A percentile compares a stretch with the other conserved stretches of the same genome.
phyloP scores from a whole-genome alignment of 2,329 filamentous ascomycete species.

The Hypoxylon sp. region DNA sequence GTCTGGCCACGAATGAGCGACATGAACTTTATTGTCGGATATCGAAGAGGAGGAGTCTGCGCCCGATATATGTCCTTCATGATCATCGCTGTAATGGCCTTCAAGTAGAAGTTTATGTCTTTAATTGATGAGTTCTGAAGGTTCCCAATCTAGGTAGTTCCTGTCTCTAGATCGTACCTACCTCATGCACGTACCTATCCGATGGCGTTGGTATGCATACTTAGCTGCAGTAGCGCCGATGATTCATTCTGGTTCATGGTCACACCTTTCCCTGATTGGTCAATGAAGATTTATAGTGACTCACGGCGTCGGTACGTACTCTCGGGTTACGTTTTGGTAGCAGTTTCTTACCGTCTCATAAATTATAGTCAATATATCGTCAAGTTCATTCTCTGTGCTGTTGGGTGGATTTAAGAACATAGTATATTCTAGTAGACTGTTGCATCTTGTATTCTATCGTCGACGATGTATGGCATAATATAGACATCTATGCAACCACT shows the following conservation, averaged over 20 bases:
- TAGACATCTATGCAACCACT: constrained; percentile 33
- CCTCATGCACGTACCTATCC: neutral
- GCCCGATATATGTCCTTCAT: constrained; percentile 16
- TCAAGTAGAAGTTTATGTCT: neutral
- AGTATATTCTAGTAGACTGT: neutral
- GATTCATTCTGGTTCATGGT: constrained; percentile 48
- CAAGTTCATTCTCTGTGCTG: neutral
- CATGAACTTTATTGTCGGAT: neutral
- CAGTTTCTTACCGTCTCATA: neutral
- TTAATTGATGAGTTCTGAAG: neutral
- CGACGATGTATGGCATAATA: neutral
- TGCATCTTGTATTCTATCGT: neutral
- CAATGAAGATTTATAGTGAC: constrained; percentile 16
- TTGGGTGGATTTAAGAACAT: neutral
- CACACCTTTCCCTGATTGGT: constrained; percentile 40
- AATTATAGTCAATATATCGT: neutral
- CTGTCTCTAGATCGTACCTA: neutral
- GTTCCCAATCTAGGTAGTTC: neutral
- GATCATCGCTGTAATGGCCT: neutral
- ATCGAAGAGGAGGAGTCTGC: neutral
- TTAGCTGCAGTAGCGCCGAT: constrained; percentile 44
- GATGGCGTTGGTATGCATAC: constrained; percentile 17
- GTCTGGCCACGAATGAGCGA: neutral
- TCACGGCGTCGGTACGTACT: constrained; percentile 12
- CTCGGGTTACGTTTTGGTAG: neutral